phyloP scores from a whole-genome alignment of 2,329 filamentous ascomycete species.

The Aspergillus fumigatiaffinis region DNA sequence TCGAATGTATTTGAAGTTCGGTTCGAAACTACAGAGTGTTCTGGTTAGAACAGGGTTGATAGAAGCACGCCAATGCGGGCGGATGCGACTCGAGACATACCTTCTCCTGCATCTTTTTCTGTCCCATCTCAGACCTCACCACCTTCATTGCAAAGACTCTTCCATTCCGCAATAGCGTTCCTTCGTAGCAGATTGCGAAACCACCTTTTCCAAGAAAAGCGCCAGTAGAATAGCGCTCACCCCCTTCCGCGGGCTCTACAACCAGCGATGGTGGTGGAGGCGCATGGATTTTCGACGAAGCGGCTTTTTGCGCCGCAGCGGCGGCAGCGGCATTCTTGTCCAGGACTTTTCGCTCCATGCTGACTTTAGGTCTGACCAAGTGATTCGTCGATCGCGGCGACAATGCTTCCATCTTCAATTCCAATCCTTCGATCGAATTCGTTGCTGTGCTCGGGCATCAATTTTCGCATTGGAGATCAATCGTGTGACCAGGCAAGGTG shows the following conservation, averaged over 20 bases:
- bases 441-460: constrained; percentile 18
- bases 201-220: constrained; percentile 48
- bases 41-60: constrained; percentile 6
- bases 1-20: constrained; percentile 96
- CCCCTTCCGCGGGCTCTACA: constrained; percentile 41
- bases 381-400: constrained; percentile 48
- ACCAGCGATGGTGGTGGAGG: constrained; percentile 43
- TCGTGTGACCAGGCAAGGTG: constrained; percentile 4
- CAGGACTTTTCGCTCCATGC: constrained; percentile 36
- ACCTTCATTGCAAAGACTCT: constrained; percentile 49
- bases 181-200: constrained; percentile 50
- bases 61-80: background rate
- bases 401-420: constrained; percentile 44
- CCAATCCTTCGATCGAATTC: background rate
- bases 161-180: constrained; percentile 40
- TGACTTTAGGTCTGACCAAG: constrained; percentile 39
- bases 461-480: constrained; percentile 12
- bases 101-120: constrained; percentile 52
- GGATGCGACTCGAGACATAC: constrained; percentile 21
- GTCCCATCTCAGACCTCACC: constrained; percentile 47
- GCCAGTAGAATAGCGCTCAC: constrained; percentile 45
- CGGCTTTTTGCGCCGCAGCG: constrained; percentile 26
- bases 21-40: constrained; percentile 56
- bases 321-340: constrained; percentile 33
- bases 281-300: constrained; percentile 42